Evolutionary conservation across 345 rosid genomes (phyloP).

Genomic region (Linum trigynum): DNA sequence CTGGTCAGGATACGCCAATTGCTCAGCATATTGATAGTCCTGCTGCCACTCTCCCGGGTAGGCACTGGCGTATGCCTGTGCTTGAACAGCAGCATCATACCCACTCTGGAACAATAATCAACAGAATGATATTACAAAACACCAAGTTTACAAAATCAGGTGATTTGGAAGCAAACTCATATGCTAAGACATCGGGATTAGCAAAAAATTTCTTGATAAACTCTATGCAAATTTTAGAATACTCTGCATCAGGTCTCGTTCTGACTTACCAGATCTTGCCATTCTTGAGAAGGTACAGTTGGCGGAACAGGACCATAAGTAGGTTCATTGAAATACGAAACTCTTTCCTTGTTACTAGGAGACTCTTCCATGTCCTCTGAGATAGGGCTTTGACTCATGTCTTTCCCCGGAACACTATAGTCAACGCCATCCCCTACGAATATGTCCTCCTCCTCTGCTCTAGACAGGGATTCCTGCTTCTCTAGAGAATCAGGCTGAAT

Average conservation of each 20-base stretch:
- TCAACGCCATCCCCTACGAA: conserved; percentile 83
- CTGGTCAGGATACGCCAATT: conserved; percentile 71
- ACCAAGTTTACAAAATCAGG: neutral
- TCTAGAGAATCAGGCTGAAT: conserved; percentile 39
- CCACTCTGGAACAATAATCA: conserved; percentile 43
- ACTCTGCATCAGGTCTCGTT: conserved; percentile 4
- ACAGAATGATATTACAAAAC: neutral
- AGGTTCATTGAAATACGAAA: conserved; percentile 60
- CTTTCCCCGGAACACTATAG: conserved; percentile 72
- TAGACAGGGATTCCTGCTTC: conserved; percentile 50
- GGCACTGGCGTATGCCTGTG: conserved; percentile 57
- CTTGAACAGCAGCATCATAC: conserved; percentile 61
- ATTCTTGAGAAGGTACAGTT: conserved; percentile 51
- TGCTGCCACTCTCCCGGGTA: conserved; percentile 90
- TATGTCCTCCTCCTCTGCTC: conserved; percentile 75
- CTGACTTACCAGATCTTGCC: conserved; percentile 65
- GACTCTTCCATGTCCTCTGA: conserved; percentile 99
- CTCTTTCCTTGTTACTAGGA: conserved; percentile 76
- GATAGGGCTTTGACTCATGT: conserved; percentile 66
- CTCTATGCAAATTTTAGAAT: neutral
- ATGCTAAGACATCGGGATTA: neutral
- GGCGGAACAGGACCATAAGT: conserved; percentile 80
- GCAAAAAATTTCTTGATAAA: neutral
- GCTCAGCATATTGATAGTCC: conserved; percentile 83
- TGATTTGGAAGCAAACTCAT: neutral